Evolutionary conservation across 1,284 basidiomycete species (phyloP).

Genomic region (Bjerkandera adusta): DNA sequence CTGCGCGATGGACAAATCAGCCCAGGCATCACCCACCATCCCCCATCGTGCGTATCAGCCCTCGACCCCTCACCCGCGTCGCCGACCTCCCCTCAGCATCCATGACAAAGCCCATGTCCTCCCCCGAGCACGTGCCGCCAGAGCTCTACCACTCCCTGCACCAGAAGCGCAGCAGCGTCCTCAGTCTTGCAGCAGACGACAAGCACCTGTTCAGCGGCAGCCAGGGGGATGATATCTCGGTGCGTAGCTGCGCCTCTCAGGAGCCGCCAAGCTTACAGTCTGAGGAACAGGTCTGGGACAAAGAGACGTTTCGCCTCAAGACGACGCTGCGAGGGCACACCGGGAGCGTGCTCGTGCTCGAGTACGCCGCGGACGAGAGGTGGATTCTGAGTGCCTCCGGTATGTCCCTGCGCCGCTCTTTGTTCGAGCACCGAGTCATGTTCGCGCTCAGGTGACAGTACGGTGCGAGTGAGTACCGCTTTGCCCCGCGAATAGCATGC

Average conservation of each 20-base stretch:
- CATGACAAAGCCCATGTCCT: conserved; percentile 21
- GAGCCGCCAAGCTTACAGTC: background rate
- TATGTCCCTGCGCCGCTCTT: conserved; percentile 30
- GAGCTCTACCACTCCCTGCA: conserved; percentile 63
- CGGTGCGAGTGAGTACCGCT: conserved; percentile 62
- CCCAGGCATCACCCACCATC: conserved; percentile 1
- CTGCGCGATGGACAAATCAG: background rate
- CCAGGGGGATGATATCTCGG: conserved; percentile 76
- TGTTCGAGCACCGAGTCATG: conserved; percentile 8
- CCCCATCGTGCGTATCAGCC: conserved; percentile 3
- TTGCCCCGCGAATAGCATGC: background rate
- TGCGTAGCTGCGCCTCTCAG: conserved; percentile 39
- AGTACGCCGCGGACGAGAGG: conserved; percentile 69
- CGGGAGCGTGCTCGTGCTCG: conserved; percentile 82
- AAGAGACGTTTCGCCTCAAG: conserved; percentile 64
- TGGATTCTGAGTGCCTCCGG: conserved; percentile 89
- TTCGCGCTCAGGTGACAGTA: conserved; percentile 68
- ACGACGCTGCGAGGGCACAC: conserved; percentile 83
- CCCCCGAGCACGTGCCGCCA: conserved; percentile 20
- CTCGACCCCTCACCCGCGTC: background rate
- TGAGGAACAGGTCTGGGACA: conserved; percentile 74
- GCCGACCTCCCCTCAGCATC: conserved; percentile 21
- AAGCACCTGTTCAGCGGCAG: conserved; percentile 82
- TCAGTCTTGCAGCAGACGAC: conserved; percentile 74
- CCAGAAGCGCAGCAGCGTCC: conserved; percentile 65